Evolutionary conservation across 805 yeast species (phyloP), one percentile per base, ranked within the genome.

Genomic region (Candida piceae): DNA sequence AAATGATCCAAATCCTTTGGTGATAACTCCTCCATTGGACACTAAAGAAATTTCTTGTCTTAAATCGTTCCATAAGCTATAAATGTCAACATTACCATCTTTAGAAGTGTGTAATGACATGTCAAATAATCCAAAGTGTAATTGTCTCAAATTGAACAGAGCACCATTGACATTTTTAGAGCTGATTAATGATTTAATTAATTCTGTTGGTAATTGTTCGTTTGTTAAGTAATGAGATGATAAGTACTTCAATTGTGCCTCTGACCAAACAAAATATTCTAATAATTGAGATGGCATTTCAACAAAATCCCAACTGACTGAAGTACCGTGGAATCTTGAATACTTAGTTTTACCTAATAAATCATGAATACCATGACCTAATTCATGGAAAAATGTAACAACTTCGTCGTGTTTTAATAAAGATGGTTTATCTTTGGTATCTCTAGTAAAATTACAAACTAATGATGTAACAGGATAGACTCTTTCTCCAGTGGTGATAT

Each of bases 251-350:
- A 86, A 65, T 58, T 78, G 80, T 27, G 69, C 63, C 36, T 69
- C 69, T 36, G 80, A 73, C 95, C 95, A 86, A 26, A 89, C 81
- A 86, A 93, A 86, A 58, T 77, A 83, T 60, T 86, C 95, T 49
- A 86, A 67, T 79, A 86, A 76, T 64, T 86, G 95, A 1, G 95
- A 85, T 19, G 95, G 96, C 40, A 90, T 85, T 61, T 86, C 95
- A 34, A 86, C 95, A 62, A 86, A 86, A 62, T 86, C 95, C 72
- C 93, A 71, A 26, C 83, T 77, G 31, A 84, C 90, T 27, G 74
- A 67, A 21, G 89, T 80, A 16, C 95, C 95, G 53, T 77, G 82
- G 62, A 84, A 85, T 44, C 80, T 69, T 2, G 82, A 69, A 46
- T 73, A 78, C 40, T 64, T 66, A 19, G 89, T 80, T 42, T 71